Conservation (phyloP, 345 rosid species). For the Euphorbia peplus region DNA sequence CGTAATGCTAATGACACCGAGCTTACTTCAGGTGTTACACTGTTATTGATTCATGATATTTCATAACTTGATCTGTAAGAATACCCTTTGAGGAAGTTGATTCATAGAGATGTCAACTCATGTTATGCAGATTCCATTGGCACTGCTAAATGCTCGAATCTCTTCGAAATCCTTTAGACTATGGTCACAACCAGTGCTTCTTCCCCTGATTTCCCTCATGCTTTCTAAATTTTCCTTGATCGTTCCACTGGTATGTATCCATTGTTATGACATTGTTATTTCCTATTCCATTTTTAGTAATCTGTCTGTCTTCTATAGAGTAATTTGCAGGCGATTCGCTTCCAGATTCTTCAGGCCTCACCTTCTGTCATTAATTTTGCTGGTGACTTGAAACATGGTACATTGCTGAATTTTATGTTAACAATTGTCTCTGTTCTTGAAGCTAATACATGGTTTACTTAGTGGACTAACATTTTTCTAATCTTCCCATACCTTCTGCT, state of each 20-base stretch:
- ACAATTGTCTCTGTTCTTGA: background rate
- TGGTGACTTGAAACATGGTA: conserved; percentile 94
- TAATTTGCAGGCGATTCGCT: conserved; percentile 63
- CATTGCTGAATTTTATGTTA: background rate
- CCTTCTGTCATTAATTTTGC: conserved; percentile 59
- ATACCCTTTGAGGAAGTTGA: background rate
- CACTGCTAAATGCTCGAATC: conserved; percentile 77
- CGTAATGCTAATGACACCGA: background rate
- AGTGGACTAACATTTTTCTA: background rate
- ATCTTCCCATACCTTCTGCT: background rate
- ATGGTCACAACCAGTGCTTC: conserved; percentile 61
- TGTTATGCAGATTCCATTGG: conserved; percentile 59
- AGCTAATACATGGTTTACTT: conserved; percentile 6
- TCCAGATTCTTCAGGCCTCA: conserved; percentile 80
- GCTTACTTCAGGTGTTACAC: background rate
- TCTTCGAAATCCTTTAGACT: conserved; percentile 59
- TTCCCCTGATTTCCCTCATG: conserved; percentile 64
- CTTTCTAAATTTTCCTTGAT: conserved; percentile 81
- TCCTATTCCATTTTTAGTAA: conserved; percentile 15
- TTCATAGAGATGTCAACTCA: background rate
- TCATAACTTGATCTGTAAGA: background rate
- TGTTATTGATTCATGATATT: background rate
- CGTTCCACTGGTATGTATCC: conserved; percentile 63
- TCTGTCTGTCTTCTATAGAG: conserved; percentile 48
- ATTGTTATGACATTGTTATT: background rate